Percentiles rank a stretch among this genome's conserved stretches.
phyloP scores from a whole-genome alignment of 352 stramenopile genomes.

The Pythium phragmitis region DNA sequence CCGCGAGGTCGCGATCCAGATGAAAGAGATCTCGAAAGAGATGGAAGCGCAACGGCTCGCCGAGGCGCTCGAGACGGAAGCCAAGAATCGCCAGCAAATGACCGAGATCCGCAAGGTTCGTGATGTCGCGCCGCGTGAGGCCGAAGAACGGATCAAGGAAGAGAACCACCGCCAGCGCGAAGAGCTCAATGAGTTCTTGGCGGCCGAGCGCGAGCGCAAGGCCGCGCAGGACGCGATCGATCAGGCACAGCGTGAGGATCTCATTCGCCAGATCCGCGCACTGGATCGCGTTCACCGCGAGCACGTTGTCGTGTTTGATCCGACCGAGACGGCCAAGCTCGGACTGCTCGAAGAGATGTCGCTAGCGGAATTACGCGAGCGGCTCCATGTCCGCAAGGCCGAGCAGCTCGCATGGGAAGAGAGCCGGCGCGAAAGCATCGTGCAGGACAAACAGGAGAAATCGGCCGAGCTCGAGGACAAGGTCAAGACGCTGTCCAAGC shows the following conservation, averaged over 20 bases:
- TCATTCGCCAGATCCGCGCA: conserved; percentile 86
- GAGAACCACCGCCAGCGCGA: conserved; percentile 64
- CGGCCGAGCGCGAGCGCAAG: conserved; percentile 60
- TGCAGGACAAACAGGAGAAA: conserved; percentile 78
- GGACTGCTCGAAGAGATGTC: conserved; percentile 93
- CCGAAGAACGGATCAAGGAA: conserved; percentile 54
- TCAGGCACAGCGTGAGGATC: conserved; percentile 71
- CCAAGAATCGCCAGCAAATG: conserved; percentile 54
- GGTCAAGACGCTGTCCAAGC: conserved; percentile 71
- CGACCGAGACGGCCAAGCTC: conserved; percentile 82
- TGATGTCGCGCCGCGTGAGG: conserved; percentile 80
- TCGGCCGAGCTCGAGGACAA: conserved; percentile 68
- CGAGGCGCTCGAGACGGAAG: conserved; percentile 54
- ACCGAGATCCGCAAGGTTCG: conserved; percentile 71
- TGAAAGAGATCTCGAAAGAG: conserved; percentile 71
- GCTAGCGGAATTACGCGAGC: conserved; percentile 79
- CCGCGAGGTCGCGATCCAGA: conserved; percentile 68
- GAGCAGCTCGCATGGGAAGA: conserved; percentile 73
- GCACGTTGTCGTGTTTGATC: conserved; percentile 88
- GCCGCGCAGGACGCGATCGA: conserved; percentile 59
- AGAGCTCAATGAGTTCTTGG: conserved; percentile 62
- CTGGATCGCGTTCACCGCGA: conserved; percentile 77
- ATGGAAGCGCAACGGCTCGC: conserved; percentile 63
- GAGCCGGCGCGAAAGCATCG: conserved; percentile 61
- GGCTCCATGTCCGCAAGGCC: conserved; percentile 76